These are phyloP conservation scores for Camelina hispida DNA, from an alignment of 345 rosid species.

Conservation along the genomic window DNA sequence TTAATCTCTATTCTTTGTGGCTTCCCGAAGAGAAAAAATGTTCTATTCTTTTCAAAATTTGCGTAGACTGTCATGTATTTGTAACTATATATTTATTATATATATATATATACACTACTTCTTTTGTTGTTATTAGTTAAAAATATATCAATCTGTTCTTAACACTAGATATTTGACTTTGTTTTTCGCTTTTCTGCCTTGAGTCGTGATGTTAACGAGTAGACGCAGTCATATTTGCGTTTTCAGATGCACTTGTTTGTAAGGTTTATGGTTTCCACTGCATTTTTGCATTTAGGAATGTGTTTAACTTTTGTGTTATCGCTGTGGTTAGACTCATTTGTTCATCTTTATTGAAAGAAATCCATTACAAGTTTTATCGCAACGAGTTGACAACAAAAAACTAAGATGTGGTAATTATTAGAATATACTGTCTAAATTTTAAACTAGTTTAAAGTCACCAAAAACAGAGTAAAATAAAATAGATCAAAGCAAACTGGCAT, in stretches of 20 bases:
- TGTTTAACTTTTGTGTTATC: neutral
- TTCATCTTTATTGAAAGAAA: too few relatives aligned
- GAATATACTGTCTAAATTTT: too few relatives aligned
- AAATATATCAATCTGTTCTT: neutral
- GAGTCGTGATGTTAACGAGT: neutral
- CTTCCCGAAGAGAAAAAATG: conserved; percentile 24
- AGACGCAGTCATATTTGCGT: neutral
- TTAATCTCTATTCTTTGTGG: conserved; percentile 35
- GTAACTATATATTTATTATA: conserved; percentile 23
- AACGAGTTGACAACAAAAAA: too few relatives aligned
- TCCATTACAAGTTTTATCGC: too few relatives aligned
- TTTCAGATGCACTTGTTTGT: neutral
- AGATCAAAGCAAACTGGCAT: too few relatives aligned
- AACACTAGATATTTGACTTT: neutral
- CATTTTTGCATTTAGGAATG: neutral
- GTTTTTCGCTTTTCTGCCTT: neutral
- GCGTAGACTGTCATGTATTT: conserved; percentile 42
- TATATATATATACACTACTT: conserved; percentile 23
- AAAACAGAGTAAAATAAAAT: too few relatives aligned
- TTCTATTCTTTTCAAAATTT: conserved; percentile 42
- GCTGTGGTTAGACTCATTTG: neutral
- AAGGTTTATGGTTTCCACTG: neutral
- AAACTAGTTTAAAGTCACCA: too few relatives aligned
- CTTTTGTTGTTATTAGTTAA: neutral
- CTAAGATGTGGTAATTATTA: too few relatives aligned